These are phyloP conservation scores for Hypoxylon cercidicola DNA, from an alignment of 495 filamentous ascomycete species.

Conservation along the genomic window DNA sequence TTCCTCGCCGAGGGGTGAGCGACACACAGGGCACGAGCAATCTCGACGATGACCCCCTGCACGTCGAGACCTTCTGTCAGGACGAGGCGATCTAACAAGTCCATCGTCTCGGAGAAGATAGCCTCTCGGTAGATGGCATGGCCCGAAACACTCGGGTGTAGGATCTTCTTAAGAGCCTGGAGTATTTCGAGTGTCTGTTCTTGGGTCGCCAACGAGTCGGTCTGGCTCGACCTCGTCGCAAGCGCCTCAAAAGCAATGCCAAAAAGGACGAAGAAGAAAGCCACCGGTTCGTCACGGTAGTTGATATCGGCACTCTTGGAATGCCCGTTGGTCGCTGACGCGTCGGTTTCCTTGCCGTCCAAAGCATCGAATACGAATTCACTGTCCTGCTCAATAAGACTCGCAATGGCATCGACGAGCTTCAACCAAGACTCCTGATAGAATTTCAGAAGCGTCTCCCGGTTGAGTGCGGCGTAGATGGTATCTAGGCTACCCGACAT, in stretches of 20 bases:
- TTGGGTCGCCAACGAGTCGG: conserved; percentile 74
- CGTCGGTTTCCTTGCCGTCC: conserved; percentile 79
- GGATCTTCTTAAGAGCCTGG: conserved; percentile 90
- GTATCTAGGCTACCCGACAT: conserved; percentile 84
- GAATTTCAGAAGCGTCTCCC: conserved; percentile 92
- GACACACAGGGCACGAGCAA: conserved; percentile 87
- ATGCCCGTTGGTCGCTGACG: conserved; percentile 59
- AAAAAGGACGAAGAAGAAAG: conserved; percentile 99
- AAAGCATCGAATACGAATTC: conserved; percentile 97
- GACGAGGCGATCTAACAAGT: conserved; percentile 90
- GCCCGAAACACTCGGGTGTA: conserved; percentile 93
- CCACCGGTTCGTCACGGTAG: conserved; percentile 96
- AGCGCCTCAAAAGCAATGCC: conserved; percentile 96
- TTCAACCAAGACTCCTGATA: conserved; percentile 99
- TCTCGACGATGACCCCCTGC: conserved; percentile 92
- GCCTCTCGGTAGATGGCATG: conserved; percentile 95
- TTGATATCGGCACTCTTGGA: conserved; percentile 80
- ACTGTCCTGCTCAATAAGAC: conserved; percentile 95
- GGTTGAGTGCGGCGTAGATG: conserved; percentile 92
- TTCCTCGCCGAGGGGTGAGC: conserved; percentile 88
- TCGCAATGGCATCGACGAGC: conserved; percentile 96
- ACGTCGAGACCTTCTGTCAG: conserved; percentile 89
- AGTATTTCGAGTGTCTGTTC: conserved; percentile 91
- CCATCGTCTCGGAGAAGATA: conserved; percentile 97
- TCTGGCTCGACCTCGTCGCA: conserved; percentile 75